Percentiles rank a stretch among this genome's conserved stretches.
Evolutionary conservation across 495 filamentous ascomycete species (phyloP).

Genomic region (Neurospora sp.): DNA sequence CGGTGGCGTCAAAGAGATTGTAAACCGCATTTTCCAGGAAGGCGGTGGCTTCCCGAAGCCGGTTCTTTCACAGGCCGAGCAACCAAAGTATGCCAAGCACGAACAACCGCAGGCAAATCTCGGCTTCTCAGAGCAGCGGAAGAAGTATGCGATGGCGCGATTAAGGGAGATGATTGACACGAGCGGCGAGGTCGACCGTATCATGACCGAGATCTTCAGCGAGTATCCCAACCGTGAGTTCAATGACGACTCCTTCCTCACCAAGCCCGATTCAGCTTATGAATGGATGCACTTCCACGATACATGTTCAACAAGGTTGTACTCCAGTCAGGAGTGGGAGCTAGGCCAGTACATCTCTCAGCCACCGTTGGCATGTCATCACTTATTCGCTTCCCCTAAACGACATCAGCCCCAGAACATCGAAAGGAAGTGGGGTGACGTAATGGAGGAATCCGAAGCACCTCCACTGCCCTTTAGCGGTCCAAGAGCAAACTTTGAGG

Average conservation of each 20-base stretch:
- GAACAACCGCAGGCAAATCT: slow-evolving; percentile 42
- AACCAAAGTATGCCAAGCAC: slow-evolving; percentile 21
- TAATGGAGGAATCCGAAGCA: slow-evolving; percentile 40
- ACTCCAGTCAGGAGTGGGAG: slow-evolving; percentile 78
- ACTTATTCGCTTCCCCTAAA: slow-evolving; percentile 67
- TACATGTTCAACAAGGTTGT: slow-evolving; percentile 61
- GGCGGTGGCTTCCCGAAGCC: slow-evolving; percentile 74
- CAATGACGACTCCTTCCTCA: slow-evolving; percentile 84
- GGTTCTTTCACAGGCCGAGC: slow-evolving; percentile 11
- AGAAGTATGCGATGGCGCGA: slow-evolving; percentile 65
- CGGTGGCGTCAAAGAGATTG: slow-evolving; percentile 71
- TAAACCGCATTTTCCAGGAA: slow-evolving; percentile 76
- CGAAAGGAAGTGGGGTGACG: slow-evolving; percentile 31
- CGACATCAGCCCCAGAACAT: slow-evolving; percentile 27
- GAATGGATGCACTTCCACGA: slow-evolving; percentile 97
- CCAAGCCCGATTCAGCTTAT: slow-evolving; percentile 77
- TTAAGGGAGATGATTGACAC: slow-evolving; percentile 85
- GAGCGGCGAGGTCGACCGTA: slow-evolving; percentile 78
- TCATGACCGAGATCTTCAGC: slow-evolving; percentile 68
- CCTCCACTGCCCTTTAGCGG: slow-evolving; percentile 66
- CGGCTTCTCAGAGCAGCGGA: slow-evolving; percentile 63
- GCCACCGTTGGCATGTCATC: slow-evolving; percentile 79
- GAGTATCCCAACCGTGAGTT: slow-evolving; percentile 77
- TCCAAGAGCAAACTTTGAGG: slow-evolving; percentile 65
- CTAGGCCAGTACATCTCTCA: slow-evolving; percentile 74